Percentiles rank a stretch among this genome's conserved stretches.
Evolutionary conservation across 495 filamentous ascomycete genomes (phyloP).

Genomic region (Aspergillus cavernicola): DNA sequence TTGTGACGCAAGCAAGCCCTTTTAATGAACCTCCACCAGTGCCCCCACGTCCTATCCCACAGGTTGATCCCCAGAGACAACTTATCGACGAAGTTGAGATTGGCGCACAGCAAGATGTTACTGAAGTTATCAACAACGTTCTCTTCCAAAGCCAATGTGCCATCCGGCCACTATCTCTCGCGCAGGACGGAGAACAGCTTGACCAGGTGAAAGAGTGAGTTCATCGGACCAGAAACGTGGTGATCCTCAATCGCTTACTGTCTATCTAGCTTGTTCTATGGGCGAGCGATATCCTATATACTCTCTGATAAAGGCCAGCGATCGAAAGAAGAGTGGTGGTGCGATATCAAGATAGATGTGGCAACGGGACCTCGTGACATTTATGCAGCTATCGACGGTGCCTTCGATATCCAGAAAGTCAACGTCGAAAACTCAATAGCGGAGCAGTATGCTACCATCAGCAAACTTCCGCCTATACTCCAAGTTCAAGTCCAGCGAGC

Average conservation of each 20-base stretch:
- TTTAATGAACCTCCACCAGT: constrained; percentile 41
- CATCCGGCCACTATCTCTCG: constrained; percentile 61
- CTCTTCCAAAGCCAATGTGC: constrained; percentile 86
- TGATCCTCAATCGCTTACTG: constrained; percentile 2
- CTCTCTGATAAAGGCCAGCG: constrained; percentile 39
- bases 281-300: constrained; percentile 52
- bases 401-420: constrained; percentile 73
- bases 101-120: constrained; percentile 82
- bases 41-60: constrained; percentile 41
- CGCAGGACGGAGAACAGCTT: constrained; percentile 66
- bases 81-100: constrained; percentile 56
- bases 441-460: constrained; percentile 72
- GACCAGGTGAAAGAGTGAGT: constrained; percentile 70
- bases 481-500: constrained; percentile 86
- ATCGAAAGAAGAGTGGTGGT: constrained; percentile 56
- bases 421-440: constrained; percentile 59
- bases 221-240: background rate
- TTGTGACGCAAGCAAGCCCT: constrained; percentile 9
- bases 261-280: constrained; percentile 54
- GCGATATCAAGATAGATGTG: constrained; percentile 61
- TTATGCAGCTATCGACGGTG: constrained; percentile 77
- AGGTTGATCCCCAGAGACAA: constrained; percentile 35
- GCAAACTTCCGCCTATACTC: constrained; percentile 72
- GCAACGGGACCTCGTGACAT: constrained; percentile 62
- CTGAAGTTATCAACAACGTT: constrained; percentile 89